These are phyloP conservation scores for Salix udensis DNA, from an alignment of 345 rosid species.

Conservation along the genomic window DNA sequence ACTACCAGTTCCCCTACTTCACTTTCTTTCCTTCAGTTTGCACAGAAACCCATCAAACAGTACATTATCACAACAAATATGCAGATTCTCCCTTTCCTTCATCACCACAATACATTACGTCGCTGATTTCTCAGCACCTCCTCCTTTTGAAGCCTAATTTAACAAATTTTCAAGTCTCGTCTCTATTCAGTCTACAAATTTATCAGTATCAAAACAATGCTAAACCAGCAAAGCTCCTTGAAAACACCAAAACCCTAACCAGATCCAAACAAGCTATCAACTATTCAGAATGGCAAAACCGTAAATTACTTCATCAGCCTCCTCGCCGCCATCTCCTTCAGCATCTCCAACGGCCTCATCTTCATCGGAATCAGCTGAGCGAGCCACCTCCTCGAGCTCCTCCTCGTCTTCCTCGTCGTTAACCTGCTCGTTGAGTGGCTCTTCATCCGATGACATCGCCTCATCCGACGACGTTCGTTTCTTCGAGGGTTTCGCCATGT, in stretches of 20 bases:
- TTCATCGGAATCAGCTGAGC: constrained; percentile 69
- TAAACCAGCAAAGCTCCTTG: background rate
- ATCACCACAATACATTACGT: background rate
- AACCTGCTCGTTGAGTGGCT: constrained; percentile 57
- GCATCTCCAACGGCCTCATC: constrained; percentile 36
- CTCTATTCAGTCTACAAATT: background rate
- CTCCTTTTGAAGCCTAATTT: background rate
- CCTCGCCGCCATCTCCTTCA: constrained; percentile 16
- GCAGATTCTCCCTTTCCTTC: background rate
- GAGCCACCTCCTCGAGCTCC: constrained; percentile 96
- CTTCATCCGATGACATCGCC: constrained; percentile 58
- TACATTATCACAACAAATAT: background rate
- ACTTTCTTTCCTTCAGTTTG: background rate
- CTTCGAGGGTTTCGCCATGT: constrained; percentile 52
- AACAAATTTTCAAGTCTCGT: background rate
- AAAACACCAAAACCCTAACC: background rate
- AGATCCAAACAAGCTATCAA: constrained; percentile 6
- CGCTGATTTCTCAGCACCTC: background rate
- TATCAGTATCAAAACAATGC: background rate
- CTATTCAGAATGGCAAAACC: background rate
- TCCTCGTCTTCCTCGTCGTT: constrained; percentile 81
- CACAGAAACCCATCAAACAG: background rate
- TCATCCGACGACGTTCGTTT: constrained; percentile 69
- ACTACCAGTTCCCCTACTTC: background rate
- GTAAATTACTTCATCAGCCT: constrained; percentile 47